These are phyloP conservation scores for Rhizomucor pusillus DNA, from an alignment of 371 early-diverging fungal genomes.

Conservation along the genomic window DNA sequence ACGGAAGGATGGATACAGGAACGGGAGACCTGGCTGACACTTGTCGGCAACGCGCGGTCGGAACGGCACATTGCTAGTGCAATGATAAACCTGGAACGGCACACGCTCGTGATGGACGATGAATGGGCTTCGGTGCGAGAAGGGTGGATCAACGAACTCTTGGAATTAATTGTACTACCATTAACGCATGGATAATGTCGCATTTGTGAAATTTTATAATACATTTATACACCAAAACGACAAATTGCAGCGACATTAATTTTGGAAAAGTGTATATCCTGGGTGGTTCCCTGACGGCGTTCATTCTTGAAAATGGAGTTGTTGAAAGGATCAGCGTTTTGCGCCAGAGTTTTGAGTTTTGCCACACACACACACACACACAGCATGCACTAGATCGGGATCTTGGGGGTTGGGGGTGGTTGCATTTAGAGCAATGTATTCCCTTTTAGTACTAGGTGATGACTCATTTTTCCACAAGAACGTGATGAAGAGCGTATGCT, in stretches of 20 bases:
- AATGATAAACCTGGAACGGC: conserved; percentile 40
- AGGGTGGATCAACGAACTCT: conserved; percentile 38
- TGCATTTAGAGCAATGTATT: too few species aligned
- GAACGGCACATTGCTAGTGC: conserved; percentile 49
- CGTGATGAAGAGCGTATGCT: not conserved
- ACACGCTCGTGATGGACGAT: conserved; percentile 46
- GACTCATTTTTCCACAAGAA: not conserved
- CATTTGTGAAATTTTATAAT: too few species aligned
- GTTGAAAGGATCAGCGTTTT: too few species aligned
- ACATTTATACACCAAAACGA: too few species aligned
- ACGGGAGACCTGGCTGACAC: conserved; percentile 47
- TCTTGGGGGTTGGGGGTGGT: not conserved
- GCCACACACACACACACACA: too few species aligned
- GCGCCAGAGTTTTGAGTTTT: too few species aligned
- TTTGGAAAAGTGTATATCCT: too few species aligned
- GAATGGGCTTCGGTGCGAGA: conserved; percentile 32
- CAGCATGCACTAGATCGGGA: not conserved
- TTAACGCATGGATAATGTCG: conserved; percentile 38
- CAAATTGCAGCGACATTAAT: too few species aligned
- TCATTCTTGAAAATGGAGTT: too few species aligned
- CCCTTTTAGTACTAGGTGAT: conserved; percentile 1
- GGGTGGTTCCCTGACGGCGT: too few species aligned
- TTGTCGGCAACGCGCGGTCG: conserved; percentile 40
- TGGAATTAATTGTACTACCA: conserved; percentile 46
- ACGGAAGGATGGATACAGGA: conserved; percentile 47